Conservation (phyloP, 331 rosid genomes). For the Phaseolus coccineus region DNA sequence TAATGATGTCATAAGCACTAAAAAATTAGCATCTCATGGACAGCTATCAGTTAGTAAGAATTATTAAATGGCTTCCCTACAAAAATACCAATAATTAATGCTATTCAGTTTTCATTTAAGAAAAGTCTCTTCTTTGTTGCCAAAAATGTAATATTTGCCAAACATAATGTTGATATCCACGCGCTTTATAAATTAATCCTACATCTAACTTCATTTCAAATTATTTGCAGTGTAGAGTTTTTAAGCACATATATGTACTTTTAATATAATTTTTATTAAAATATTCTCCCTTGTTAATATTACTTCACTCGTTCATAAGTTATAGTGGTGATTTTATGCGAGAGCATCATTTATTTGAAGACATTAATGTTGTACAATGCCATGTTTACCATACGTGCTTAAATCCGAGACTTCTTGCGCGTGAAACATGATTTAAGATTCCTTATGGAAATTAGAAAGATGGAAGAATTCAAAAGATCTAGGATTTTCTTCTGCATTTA, state of each 20-base stretch:
- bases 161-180: not conserved
- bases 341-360: no score
- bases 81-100: constrained; percentile 41
- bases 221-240: no score
- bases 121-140: not conserved
- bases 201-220: not conserved
- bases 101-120: not conserved
- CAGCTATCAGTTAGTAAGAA: constrained; percentile 32
- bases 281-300: no score
- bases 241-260: no score
- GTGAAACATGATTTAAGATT: constrained; percentile 27
- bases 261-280: no score
- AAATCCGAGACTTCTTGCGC: constrained; percentile 28
- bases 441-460: constrained; percentile 29
- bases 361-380: not conserved
- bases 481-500: constrained; percentile 2
- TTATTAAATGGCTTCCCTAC: constrained; percentile 19
- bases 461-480: not conserved
- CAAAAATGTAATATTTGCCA: constrained; percentile 16
- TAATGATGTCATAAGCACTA: constrained; percentile 38
- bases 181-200: not conserved
- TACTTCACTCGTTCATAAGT: no score
- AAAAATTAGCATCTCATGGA: constrained; percentile 4
- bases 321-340: no score
- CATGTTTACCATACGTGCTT: constrained; percentile 33